Evolutionary conservation across 2,329 filamentous ascomycete species (phyloP).

Genomic region (Neospermospora avenae): DNA sequence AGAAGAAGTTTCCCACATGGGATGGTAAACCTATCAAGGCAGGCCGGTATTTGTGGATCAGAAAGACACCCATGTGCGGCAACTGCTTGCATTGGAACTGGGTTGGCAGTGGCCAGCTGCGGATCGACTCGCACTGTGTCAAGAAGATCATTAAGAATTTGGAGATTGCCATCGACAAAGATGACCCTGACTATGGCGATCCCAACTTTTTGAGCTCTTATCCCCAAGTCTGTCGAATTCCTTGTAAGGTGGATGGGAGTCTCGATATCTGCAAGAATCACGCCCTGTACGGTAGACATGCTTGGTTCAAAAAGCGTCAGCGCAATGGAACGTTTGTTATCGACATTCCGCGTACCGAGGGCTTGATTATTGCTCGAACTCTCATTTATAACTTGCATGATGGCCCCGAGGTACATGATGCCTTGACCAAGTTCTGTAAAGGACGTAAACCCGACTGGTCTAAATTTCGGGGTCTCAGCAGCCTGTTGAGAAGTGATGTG

Average conservation of each 20-base stretch:
- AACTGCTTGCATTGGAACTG: neutral
- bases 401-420: neutral
- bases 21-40: too few relatives aligned
- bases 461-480: too few relatives aligned
- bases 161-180: neutral
- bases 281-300: neutral
- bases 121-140: neutral
- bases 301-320: neutral
- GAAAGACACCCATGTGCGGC: too few relatives aligned
- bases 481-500: too few relatives aligned
- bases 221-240: neutral
- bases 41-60: too few relatives aligned
- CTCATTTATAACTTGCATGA: neutral
- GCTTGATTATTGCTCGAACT: neutral
- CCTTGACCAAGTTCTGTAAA: neutral
- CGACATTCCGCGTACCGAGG: neutral
- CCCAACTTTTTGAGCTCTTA: neutral
- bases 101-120: neutral
- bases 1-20: too few relatives aligned
- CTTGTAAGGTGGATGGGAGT: neutral
- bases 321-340: neutral
- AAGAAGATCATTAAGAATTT: neutral
- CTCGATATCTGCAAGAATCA: neutral
- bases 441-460: too few relatives aligned
- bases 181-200: neutral